Evolutionary conservation across 352 stramenopile species (phyloP).

Genomic region (Albugo laibachii): DNA sequence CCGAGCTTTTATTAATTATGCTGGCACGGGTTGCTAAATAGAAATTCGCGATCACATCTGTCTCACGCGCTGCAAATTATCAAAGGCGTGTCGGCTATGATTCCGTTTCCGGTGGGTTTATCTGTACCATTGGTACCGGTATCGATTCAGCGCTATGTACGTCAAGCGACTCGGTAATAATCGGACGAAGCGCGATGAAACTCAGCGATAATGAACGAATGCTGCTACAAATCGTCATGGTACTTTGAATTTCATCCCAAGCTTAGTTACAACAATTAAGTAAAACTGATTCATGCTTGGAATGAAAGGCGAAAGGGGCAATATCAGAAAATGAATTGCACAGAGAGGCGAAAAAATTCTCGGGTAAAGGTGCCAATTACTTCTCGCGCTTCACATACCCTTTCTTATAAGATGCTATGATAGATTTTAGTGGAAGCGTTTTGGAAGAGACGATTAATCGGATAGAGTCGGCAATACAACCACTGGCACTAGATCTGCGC

Average conservation of each 20-base stretch:
- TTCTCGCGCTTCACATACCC: not conserved
- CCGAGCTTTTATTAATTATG: too few relatives aligned
- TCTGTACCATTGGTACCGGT: too few relatives aligned
- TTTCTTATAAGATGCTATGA: not conserved
- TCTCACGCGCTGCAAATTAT: too few relatives aligned
- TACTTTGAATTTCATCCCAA: conserved; percentile 3
- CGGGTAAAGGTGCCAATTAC: conserved; percentile 25
- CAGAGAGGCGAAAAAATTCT: conserved; percentile 13
- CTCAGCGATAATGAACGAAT: conserved; percentile 40
- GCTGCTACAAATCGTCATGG: conserved; percentile 60
- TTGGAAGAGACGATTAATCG: conserved; percentile 46
- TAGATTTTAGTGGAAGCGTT: conserved; percentile 27
- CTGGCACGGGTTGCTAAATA: too few relatives aligned
- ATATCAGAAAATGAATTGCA: conserved; percentile 46
- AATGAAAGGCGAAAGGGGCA: conserved; percentile 25
- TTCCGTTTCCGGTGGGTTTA: too few relatives aligned
- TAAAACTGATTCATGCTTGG: not conserved
- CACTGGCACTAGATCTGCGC: conserved; percentile 52
- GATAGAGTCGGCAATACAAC: conserved; percentile 29
- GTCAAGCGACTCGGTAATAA: too few relatives aligned
- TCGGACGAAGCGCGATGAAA: conserved; percentile 10
- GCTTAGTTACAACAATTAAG: not conserved
- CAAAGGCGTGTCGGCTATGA: too few relatives aligned
- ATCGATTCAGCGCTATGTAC: too few relatives aligned
- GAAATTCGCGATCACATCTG: too few relatives aligned